Evolutionary conservation across 2,329 filamentous ascomycete genomes (phyloP).

Genomic region (Apiospora malaysiana): DNA sequence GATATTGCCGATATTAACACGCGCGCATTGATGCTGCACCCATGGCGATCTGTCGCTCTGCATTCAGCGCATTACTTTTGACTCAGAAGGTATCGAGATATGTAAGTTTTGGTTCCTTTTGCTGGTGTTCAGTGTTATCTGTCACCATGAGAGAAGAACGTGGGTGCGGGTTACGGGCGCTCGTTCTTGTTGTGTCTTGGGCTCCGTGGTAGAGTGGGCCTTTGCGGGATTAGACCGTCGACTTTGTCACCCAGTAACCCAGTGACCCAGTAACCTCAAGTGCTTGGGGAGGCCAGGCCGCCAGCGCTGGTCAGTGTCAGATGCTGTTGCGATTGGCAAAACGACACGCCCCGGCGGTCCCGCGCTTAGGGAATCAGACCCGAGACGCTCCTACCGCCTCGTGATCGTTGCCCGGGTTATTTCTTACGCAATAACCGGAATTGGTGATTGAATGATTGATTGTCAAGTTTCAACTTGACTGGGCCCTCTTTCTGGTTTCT

Average conservation of each 20-base stretch:
- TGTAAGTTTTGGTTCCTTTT: neutral
- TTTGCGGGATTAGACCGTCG: neutral
- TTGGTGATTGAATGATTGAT: neutral
- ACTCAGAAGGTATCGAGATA: too few relatives aligned
- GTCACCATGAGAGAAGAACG: neutral
- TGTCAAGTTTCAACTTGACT: neutral
- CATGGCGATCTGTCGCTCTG: neutral
- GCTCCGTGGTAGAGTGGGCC: neutral
- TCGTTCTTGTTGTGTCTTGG: slow-evolving; percentile 2
- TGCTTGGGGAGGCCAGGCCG: neutral
- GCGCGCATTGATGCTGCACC: slow-evolving; percentile 12
- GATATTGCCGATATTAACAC: neutral
- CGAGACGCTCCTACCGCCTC: neutral
- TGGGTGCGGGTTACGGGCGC: neutral
- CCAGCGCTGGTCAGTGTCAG: neutral
- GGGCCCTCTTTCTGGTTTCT: slow-evolving; percentile 15
- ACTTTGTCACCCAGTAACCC: slow-evolving; percentile 1
- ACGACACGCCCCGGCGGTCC: slow-evolving; percentile 11
- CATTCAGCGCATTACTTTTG: neutral
- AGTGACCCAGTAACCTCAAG: neutral
- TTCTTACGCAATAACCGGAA: slow-evolving; percentile 6
- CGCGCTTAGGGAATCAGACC: neutral
- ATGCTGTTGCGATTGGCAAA: neutral
- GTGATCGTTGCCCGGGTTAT: neutral
- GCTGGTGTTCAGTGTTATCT: neutral